Conservation (phyloP, 495 filamentous ascomycete genomes). For the Trichoderma parareesei region DNA sequence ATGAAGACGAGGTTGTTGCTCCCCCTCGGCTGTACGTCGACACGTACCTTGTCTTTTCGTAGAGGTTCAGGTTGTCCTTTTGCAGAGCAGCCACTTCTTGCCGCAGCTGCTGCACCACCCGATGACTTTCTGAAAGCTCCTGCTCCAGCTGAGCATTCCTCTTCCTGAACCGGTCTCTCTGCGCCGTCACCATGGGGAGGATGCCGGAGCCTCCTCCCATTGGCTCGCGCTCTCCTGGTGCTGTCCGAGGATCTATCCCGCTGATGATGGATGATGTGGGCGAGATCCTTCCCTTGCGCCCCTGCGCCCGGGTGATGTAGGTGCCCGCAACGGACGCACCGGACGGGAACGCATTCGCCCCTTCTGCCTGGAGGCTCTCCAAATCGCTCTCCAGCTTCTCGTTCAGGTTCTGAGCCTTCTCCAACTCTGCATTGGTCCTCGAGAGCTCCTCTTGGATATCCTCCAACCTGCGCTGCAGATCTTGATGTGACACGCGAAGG, state of each 20-base stretch:
- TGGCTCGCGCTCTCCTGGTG: conserved; percentile 59
- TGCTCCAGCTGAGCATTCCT: conserved; percentile 86
- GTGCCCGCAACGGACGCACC: conserved; percentile 90
- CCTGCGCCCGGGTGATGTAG: conserved; percentile 65
- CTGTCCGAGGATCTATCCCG: conserved; percentile 67
- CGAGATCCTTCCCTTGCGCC: conserved; percentile 58
- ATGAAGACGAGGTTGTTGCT: conserved; percentile 55
- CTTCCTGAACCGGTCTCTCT: conserved; percentile 97
- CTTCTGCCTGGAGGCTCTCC: conserved; percentile 74
- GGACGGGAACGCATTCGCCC: conserved; percentile 72
- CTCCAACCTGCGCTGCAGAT: conserved; percentile 73
- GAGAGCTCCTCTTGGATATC: conserved; percentile 76
- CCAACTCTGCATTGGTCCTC: conserved; percentile 74
- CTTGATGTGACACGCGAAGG: conserved; percentile 86
- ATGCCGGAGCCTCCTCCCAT: conserved; percentile 83
- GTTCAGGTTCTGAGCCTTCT: conserved; percentile 75
- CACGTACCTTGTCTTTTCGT: conserved; percentile 96
- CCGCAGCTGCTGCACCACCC: conserved; percentile 73
- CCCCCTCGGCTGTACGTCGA: conserved; percentile 75
- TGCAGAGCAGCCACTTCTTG: conserved; percentile 89
- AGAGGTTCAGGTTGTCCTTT: conserved; percentile 92
- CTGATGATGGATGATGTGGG: conserved; percentile 97
- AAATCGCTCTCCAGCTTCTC: conserved; percentile 90
- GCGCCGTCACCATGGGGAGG: conserved; percentile 94
- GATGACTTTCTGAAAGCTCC: conserved; percentile 76